phyloP scores from a whole-genome alignment of 768 basidiomycete genomes.

The Russula olivacea region DNA sequence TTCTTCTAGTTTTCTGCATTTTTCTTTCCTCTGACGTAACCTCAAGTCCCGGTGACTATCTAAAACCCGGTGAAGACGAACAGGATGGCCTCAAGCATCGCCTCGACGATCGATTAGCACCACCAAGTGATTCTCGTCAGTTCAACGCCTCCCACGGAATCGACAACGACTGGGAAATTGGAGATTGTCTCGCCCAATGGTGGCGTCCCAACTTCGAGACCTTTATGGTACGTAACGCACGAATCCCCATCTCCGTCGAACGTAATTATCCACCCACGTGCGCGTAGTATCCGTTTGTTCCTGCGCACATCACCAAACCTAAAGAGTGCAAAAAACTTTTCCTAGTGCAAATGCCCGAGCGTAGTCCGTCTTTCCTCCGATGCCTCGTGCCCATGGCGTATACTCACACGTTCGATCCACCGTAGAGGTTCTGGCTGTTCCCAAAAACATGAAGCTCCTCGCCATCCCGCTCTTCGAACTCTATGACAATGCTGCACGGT shows the following conservation, averaged over 20 bases:
- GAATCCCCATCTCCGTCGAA: neutral
- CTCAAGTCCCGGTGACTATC: slow-evolving; percentile 90
- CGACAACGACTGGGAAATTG: slow-evolving; percentile 92
- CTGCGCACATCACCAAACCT: slow-evolving; percentile 93
- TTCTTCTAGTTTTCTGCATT: slow-evolving; percentile 20
- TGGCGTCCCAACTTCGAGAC: slow-evolving; percentile 98
- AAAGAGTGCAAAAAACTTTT: slow-evolving; percentile 98
- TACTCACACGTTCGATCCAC: neutral
- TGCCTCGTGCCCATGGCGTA: neutral
- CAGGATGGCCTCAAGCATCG: slow-evolving; percentile 83
- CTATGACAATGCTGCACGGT: slow-evolving; percentile 94
- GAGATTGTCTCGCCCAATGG: slow-evolving; percentile 96
- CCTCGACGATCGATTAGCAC: slow-evolving; percentile 84
- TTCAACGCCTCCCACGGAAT: slow-evolving; percentile 72
- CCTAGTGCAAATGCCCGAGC: slow-evolving; percentile 91
- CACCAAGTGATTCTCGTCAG: slow-evolving; percentile 63
- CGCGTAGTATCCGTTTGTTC: slow-evolving; percentile 82
- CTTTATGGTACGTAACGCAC: slow-evolving; percentile 72
- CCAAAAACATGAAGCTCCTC: slow-evolving; percentile 97
- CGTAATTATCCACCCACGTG: slow-evolving; percentile 2
- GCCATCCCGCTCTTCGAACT: slow-evolving; percentile 96
- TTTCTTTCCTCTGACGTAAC: neutral
- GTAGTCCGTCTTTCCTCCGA: slow-evolving; percentile 54
- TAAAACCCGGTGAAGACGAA: slow-evolving; percentile 94
- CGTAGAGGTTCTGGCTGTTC: slow-evolving; percentile 90